phyloP scores from a whole-genome alignment of 1,284 basidiomycete genomes.

The Moniliophthora roreri region DNA sequence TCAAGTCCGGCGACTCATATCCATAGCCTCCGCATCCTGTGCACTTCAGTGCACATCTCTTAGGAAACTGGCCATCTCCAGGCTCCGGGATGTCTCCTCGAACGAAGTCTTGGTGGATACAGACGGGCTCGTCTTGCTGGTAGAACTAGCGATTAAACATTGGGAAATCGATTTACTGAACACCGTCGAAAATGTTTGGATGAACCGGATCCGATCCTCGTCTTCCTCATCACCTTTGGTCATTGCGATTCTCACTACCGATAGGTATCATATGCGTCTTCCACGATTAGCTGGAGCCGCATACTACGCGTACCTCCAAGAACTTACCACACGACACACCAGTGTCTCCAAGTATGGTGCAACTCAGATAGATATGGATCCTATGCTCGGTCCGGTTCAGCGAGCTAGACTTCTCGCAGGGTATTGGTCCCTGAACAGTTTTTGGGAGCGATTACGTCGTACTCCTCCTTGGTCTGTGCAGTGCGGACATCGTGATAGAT shows the following conservation, averaged over 20 bases:
- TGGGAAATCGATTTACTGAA: slow-evolving; percentile 23
- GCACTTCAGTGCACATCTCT: slow-evolving; percentile 26
- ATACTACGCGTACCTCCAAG: slow-evolving; percentile 32
- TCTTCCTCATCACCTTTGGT: slow-evolving; percentile 29
- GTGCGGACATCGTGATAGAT: slow-evolving; percentile 23
- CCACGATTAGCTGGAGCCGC: slow-evolving; percentile 27
- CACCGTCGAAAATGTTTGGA: slow-evolving; percentile 27
- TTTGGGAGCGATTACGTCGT: slow-evolving; percentile 31
- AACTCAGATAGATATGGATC: slow-evolving; percentile 30
- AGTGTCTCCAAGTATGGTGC: slow-evolving; percentile 23
- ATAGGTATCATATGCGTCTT: slow-evolving; percentile 22
- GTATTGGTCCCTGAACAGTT: slow-evolving; percentile 31
- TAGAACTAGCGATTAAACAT: slow-evolving; percentile 25
- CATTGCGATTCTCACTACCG: slow-evolving; percentile 33
- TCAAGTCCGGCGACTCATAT: slow-evolving; percentile 29
- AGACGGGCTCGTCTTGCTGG: slow-evolving; percentile 28
- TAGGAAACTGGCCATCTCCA: slow-evolving; percentile 22
- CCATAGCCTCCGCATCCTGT: slow-evolving; percentile 24
- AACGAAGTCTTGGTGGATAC: slow-evolving; percentile 26
- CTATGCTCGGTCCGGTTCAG: slow-evolving; percentile 33
- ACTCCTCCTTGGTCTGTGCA: slow-evolving; percentile 25
- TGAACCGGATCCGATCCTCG: slow-evolving; percentile 21
- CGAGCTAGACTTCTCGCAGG: slow-evolving; percentile 32
- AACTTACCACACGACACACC: slow-evolving; percentile 27
- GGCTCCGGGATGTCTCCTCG: slow-evolving; percentile 22